These are phyloP conservation scores for Fusarium incarnatum DNA, from an alignment of 2,329 filamentous ascomycete species.

Conservation along the genomic window DNA sequence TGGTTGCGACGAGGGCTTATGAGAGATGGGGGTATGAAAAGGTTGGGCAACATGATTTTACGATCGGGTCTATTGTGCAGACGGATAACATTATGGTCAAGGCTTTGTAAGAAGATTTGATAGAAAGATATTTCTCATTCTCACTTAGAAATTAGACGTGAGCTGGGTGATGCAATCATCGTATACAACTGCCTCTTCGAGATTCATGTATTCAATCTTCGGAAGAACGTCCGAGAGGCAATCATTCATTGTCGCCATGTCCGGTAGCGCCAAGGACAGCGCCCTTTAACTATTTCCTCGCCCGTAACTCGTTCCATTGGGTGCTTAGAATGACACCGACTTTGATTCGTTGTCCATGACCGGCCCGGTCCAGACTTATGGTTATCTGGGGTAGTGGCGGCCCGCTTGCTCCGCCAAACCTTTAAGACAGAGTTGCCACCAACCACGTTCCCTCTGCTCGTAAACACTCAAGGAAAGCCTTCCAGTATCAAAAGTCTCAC, in stretches of 20 bases:
- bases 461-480: too few relatives aligned
- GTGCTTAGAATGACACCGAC: slow-evolving; percentile 16
- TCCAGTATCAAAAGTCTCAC: fast-evolving
- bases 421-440: slow-evolving; percentile 13
- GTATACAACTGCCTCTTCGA: neutral
- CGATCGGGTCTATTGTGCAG: slow-evolving; percentile 55
- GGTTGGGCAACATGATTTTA: slow-evolving; percentile 57
- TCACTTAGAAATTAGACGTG: too few relatives aligned
- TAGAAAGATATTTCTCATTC: too few relatives aligned
- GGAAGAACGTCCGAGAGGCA: neutral
- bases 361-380: slow-evolving; percentile 21
- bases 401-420: slow-evolving; percentile 22
- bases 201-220: neutral
- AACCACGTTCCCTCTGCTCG: too few relatives aligned
- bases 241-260: neutral
- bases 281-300: neutral
- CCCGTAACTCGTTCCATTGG: neutral
- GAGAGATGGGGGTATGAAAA: slow-evolving; percentile 54
- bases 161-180: neutral
- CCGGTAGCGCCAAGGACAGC: neutral
- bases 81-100: slow-evolving; percentile 58
- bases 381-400: neutral
- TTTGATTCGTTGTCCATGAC: slow-evolving; percentile 16
- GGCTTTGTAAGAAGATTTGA: slow-evolving; percentile 5
- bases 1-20: slow-evolving; percentile 55